Base-by-base conservation (phyloP, 192 early-diverging fungal species). In the Backusella morwellensis region DNA sequence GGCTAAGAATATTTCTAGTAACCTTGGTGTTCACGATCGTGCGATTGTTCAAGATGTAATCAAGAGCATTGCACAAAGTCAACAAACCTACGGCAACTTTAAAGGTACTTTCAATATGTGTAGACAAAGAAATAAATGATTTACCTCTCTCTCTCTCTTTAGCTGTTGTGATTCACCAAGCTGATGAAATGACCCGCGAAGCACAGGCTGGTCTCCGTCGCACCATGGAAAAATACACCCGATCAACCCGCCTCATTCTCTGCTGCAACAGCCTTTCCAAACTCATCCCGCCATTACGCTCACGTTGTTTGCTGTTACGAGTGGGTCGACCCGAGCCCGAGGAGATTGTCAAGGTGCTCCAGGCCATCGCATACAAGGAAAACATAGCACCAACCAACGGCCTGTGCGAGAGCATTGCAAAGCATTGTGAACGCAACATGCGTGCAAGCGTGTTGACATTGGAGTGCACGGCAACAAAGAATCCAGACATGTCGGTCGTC, bases 221-320 rank as follows among this genome's bases (percentile, higher is more conserved):
- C n/a, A 99, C 98, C 3, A 99, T 99, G 98, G 98, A 99, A 84
- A 99, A 98, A 86, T 99, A 99, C 82, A 95, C 95, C 89, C 80
- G 79, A 71, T 98, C 97, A 82, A 84, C 98, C 72, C 92, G 98
- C 26, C 85, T 99, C 44, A 96, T 99, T 75, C 80, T 99, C 74
- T 98, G 97, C 83, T 93, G 93, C 75, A 96, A 93, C 68, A 91
- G 90, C 23, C 95, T 95, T 1, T 92, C 91, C 52, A 96, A 94
- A 82, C 96, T 99, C 80, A 97, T 99, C 80, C 78, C 88, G 23
- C 97, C 98, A 1, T 94, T 99, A 72, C 91, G 95, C 56, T 95
- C 94, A 74, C 88, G 98, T 70, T 99, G 98, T 70, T 81, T 98
- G 69, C 82, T 97, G 41, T 86, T 99, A 42, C 88, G 98, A 6